phyloP scores from a whole-genome alignment of 1,139 yeast species.

The Torulaspora globosa region DNA sequence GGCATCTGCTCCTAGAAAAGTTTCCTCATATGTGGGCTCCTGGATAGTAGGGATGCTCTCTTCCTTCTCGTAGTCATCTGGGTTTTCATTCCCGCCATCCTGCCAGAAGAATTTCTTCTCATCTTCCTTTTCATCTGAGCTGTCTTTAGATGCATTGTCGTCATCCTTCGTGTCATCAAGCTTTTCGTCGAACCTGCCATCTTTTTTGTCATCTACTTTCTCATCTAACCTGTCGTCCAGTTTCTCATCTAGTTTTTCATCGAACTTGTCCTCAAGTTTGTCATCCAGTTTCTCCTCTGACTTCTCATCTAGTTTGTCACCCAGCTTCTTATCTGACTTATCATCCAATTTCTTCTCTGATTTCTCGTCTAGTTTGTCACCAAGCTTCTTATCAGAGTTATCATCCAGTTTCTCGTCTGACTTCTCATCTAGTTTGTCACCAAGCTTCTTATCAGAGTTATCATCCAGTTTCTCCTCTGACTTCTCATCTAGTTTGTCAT shows the following conservation, averaged over 20 bases:
- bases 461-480: not conserved
- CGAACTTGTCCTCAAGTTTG: not conserved
- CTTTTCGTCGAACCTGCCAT: slow-evolving; percentile 10
- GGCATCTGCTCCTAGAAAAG: slow-evolving; percentile 5
- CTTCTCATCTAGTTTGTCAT: not conserved
- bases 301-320: not conserved
- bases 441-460: too few relatives aligned
- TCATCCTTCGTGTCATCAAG: slow-evolving; percentile 23
- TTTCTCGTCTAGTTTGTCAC: not conserved
- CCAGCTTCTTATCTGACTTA: not conserved
- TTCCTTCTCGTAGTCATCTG: slow-evolving; percentile 4
- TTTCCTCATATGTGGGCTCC: slow-evolving; percentile 8
- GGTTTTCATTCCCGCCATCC: not conserved
- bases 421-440: too few relatives aligned
- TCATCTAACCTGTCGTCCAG: not conserved
- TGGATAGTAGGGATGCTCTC: slow-evolving; percentile 1
- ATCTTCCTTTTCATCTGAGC: not conserved
- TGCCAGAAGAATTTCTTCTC: slow-evolving; percentile 1
- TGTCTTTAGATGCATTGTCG: slow-evolving; percentile 13
- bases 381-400: not conserved
- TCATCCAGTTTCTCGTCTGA: not conserved
- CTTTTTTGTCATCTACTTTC: not conserved
- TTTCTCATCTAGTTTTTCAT: not conserved
- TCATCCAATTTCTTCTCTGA: not conserved
- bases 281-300: not conserved